These are phyloP conservation scores for Pistacia integerrima DNA, from an alignment of 345 rosid species.

Conservation along the genomic window DNA sequence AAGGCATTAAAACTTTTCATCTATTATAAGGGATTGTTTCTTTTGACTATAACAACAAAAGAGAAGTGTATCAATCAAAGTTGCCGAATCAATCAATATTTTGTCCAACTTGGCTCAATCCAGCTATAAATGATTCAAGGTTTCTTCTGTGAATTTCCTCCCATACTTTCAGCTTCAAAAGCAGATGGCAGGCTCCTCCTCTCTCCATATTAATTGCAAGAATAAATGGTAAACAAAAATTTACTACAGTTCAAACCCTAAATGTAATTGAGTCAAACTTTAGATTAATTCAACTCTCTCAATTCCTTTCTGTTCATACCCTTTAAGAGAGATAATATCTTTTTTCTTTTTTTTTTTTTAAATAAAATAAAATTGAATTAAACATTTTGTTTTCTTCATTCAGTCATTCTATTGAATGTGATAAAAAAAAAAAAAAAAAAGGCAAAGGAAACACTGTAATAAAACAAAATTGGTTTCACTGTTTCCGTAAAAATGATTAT, in stretches of 20 bases:
- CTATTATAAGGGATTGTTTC: too few relatives aligned
- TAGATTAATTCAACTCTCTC: neutral
- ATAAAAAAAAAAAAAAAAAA: too few relatives aligned
- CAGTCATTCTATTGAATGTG: too few relatives aligned
- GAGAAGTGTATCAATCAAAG: too few relatives aligned
- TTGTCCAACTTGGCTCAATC: too few relatives aligned
- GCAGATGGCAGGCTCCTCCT: neutral
- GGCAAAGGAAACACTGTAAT: neutral
- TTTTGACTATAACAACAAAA: too few relatives aligned
- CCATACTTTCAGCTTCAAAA: neutral
- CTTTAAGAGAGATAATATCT: constrained; percentile 17
- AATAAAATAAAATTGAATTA: too few relatives aligned
- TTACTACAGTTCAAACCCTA: constrained; percentile 14
- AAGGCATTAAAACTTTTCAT: too few relatives aligned
- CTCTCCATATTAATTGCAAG: neutral
- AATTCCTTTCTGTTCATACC: constrained; percentile 18
- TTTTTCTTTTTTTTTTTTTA: neutral
- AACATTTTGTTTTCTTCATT: constrained; percentile 21
- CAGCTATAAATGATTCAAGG: constrained; percentile 9
- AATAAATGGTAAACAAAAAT: neutral
- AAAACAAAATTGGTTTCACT: neutral
- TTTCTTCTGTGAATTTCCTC: neutral
- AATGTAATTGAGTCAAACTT: constrained; percentile 29
- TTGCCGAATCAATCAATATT: too few relatives aligned
- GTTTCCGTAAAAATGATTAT: constrained; percentile 22